Base-by-base conservation (phyloP, 2,329 filamentous ascomycete genomes). In the Cladosporium sp. region DNA sequence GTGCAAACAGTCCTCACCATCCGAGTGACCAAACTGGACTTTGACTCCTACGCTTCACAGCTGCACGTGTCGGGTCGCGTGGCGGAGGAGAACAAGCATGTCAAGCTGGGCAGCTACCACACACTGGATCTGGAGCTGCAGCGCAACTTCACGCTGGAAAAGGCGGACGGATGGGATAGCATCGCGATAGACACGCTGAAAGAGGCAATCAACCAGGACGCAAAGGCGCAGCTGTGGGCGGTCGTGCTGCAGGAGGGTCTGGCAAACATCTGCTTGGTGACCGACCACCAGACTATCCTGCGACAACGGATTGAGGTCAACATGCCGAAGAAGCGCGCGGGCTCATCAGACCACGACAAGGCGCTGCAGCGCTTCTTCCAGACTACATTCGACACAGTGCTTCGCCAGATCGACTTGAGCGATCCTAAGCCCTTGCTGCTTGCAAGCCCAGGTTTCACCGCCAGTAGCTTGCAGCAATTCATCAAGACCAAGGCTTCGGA, bases 241-340 rank as follows among this genome's bases (percentile, higher is more conserved):
- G 89, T 98, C 0, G 91, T 98, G 28, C 94, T 99, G 90, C 91
- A 96, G 72, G 94, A 98, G 73, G 91, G 91, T 2, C 78, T 91
- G 18, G 91, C 92, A 65, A 92, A 93, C 76, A 91, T 95, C 69
- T 94, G 91, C 77, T 83, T 93, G 26, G 90, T 95, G 64, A 93
- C 90, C 2, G 88, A 92, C 74, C 89, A 90, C 76, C 90, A 92
- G 71, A 94, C 91, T 3, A 85, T 94, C 31, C 78, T 93, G 65
- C 89, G 91, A 71, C 88, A 91, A 73, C 80, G 84, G 31, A 81
- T 95, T 35, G 89, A 93, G 77, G 84, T 85, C 69, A 79, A 84
- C 29, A 84, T 92, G 62, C 86, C 89, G 40, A 85, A 88, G 77
- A 91, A 93, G 79, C 83, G 89, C 55, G 82, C 86, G 67, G 84